Conservation (phyloP, 2,329 filamentous ascomycete genomes). For the Epichloe uncinata region DNA sequence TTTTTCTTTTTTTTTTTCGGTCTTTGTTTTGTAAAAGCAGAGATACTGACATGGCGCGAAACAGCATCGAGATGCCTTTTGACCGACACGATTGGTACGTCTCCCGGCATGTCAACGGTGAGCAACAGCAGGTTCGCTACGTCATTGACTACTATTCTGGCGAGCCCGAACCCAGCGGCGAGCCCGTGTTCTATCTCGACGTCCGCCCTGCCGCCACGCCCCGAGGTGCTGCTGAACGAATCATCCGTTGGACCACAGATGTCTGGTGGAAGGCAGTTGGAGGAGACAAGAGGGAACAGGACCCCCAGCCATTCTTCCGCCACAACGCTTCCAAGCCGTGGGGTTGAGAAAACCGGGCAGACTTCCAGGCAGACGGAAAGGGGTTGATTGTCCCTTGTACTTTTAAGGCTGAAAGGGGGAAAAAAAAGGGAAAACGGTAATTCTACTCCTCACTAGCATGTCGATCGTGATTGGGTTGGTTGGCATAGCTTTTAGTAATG, state of each 20-base stretch:
- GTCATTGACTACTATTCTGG: constrained; percentile 95
- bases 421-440: background rate
- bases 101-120: constrained; percentile 53
- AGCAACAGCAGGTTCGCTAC: constrained; percentile 71
- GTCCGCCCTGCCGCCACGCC: constrained; percentile 82
- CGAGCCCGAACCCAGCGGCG: constrained; percentile 66
- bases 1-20: too few relatives aligned
- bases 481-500: constrained; percentile 10
- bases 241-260: constrained; percentile 83
- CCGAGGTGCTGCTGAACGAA: constrained; percentile 63
- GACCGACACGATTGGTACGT: constrained; percentile 98
- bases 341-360: background rate
- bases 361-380: background rate
- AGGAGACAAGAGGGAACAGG: constrained; percentile 43
- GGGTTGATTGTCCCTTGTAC: background rate
- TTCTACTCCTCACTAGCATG: constrained; percentile 6
- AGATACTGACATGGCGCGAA: constrained; percentile 2
- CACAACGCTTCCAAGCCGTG: constrained; percentile 11
- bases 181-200: constrained; percentile 92
- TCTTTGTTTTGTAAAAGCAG: background rate
- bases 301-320: constrained; percentile 22
- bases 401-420: background rate
- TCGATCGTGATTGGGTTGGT: background rate
- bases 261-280: constrained; percentile 87
- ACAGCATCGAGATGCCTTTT: constrained; percentile 71